Conservation (phyloP, 2,329 filamentous ascomycete species). For the Periconia sp. region DNA sequence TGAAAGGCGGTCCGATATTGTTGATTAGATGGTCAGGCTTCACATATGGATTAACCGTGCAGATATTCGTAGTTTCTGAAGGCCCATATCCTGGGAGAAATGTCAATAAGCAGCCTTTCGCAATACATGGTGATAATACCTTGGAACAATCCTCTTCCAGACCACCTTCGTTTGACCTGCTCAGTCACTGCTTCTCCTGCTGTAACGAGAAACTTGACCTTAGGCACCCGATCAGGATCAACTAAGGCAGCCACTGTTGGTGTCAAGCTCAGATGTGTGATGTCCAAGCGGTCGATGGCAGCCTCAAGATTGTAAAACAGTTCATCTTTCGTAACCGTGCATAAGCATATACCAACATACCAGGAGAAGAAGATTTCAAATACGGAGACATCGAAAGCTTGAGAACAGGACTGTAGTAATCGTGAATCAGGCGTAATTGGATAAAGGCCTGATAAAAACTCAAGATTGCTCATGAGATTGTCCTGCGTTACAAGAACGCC, state of each 20-base stretch:
- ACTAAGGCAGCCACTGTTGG: slow-evolving; percentile 84
- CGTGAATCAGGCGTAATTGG: slow-evolving; percentile 61
- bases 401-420: slow-evolving; percentile 83
- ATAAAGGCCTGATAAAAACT: slow-evolving; percentile 69
- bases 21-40: slow-evolving; percentile 64
- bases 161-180: slow-evolving; percentile 74
- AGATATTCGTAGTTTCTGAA: slow-evolving; percentile 88
- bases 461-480: slow-evolving; percentile 79
- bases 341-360: slow-evolving; percentile 78
- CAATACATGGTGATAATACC: slow-evolving; percentile 49
- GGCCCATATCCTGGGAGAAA: slow-evolving; percentile 70
- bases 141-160: slow-evolving; percentile 71
- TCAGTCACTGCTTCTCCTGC: slow-evolving; percentile 81
- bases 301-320: slow-evolving; percentile 75
- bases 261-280: slow-evolving; percentile 85
- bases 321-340: slow-evolving; percentile 74
- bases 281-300: slow-evolving; percentile 65
- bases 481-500: slow-evolving; percentile 77
- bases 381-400: slow-evolving; percentile 85
- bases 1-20: slow-evolving; percentile 77
- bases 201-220: slow-evolving; percentile 77
- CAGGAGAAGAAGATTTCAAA: slow-evolving; percentile 91
- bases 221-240: slow-evolving; percentile 69
- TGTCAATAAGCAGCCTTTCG: slow-evolving; percentile 1
- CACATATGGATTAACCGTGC: slow-evolving; percentile 72